Evolutionary conservation across 495 filamentous ascomycete species (phyloP), one percentile per base, ranked within the genome.

Genomic region (Talaromyces liani): DNA sequence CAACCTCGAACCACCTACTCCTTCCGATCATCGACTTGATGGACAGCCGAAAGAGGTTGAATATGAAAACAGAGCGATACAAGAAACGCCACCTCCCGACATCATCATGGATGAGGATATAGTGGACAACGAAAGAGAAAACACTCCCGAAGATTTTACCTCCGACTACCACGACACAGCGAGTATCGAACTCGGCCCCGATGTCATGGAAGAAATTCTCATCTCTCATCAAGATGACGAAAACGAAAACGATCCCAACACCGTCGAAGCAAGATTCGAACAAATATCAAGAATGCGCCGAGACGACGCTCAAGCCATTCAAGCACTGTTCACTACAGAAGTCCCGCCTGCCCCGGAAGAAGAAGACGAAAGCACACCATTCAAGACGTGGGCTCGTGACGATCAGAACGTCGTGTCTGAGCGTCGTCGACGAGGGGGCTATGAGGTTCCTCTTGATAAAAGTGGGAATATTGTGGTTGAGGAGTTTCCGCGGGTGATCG

Each of bases 341-440:
- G 6, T 36, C 20, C 63, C 55, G 25, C 24, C 18, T 34, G 10
- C 65, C 60, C 16, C 70, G 71, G 8, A 61, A 64, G 0, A 77
- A 76, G 70, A 14, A 73, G 69, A 71, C 39, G 68, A 65, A 9
- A 67, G 73, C 34, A 80, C 78, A 2, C 75, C 77, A 0, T 78
- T 80, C 66, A 81, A 79, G 64, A 64, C 66, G 16, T 81, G 76
- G 76, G 75, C 73, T 12, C 65, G 71, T 31, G 74, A 71, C 9
- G 73, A 77, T 54, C 70, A 72, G 57, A 75, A 78, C 36, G 66
- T 74, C 16, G 47, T 72, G 2, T 54, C 25, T 20, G 73, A 76
- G 20, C 69, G 70, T 2, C 36, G 61, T 6, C 73, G 68, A 14
- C 72, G 73, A 14, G 75, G 76, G 0, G 70, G 75, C 4, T 63